A percentile compares a stretch with the other conserved stretches of the same genome.
Conservation (phyloP, 768 basidiomycete species). For the Pleurotus ostreatus region DNA sequence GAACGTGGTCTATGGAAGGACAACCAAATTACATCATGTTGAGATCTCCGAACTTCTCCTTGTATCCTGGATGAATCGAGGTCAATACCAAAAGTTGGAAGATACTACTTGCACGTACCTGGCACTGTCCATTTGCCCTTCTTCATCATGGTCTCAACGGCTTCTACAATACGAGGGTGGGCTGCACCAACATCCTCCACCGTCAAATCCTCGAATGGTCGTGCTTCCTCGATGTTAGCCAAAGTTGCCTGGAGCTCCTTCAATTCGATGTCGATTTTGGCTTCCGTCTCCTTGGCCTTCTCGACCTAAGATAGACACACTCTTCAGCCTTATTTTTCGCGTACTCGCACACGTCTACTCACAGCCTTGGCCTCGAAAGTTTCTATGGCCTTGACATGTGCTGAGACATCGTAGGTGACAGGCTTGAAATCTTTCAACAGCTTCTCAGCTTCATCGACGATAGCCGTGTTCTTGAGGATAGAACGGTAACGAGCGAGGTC, state of each 20-base stretch:
- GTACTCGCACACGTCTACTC: constrained; percentile 10
- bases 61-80: constrained; percentile 53
- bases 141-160: constrained; percentile 92
- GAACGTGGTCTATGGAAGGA: neutral
- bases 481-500: constrained; percentile 92
- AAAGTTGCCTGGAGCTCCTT: constrained; percentile 90
- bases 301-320: constrained; percentile 52
- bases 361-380: constrained; percentile 97
- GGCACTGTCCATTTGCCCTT: constrained; percentile 99
- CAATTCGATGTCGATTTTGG: constrained; percentile 88
- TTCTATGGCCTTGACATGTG: constrained; percentile 93
- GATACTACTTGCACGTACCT: constrained; percentile 40
- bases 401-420: constrained; percentile 84
- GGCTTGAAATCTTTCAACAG: constrained; percentile 87
- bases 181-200: constrained; percentile 87
- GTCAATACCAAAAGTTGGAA: neutral
- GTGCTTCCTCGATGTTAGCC: constrained; percentile 94
- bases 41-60: constrained; percentile 96
- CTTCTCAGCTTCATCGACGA: constrained; percentile 93
- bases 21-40: constrained; percentile 68
- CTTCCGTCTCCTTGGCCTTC: constrained; percentile 84
- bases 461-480: constrained; percentile 85
- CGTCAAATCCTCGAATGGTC: constrained; percentile 96
- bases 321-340: no score
- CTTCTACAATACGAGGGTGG: constrained; percentile 87